phyloP scores from a whole-genome alignment of 73 alveolate genomes.

The Effrenium voratum region DNA sequence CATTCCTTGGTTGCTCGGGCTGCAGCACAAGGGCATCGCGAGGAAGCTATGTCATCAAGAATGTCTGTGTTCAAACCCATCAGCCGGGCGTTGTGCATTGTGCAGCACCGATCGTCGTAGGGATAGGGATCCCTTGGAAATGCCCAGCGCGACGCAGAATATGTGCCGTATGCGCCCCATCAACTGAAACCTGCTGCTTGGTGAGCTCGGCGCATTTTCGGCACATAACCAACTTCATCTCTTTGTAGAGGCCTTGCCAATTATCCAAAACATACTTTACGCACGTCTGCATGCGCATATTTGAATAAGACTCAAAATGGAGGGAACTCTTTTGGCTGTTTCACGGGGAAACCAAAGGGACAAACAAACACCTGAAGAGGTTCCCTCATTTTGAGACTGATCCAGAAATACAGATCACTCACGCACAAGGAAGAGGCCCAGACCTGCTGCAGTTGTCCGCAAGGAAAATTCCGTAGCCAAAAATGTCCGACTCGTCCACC shows the following conservation, averaged over 20 bases:
- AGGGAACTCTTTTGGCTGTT: too few species aligned
- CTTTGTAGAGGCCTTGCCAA: constrained; percentile 34
- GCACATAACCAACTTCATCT: constrained; percentile 34
- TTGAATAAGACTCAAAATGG: neutral
- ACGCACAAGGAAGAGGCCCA: neutral
- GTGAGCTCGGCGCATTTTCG: constrained; percentile 20
- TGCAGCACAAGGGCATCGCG: too few species aligned
- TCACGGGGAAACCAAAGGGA: neutral
- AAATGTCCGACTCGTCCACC: constrained; percentile 63
- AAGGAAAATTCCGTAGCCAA: constrained; percentile 75
- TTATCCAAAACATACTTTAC: neutral
- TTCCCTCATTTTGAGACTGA: neutral
- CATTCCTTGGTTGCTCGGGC: constrained; percentile 11
- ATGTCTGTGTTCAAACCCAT: too few species aligned
- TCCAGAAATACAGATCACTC: too few species aligned
- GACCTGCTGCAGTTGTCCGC: constrained; percentile 94
- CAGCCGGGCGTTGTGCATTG: too few species aligned
- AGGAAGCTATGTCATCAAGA: too few species aligned
- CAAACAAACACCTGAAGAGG: too few species aligned
- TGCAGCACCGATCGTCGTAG: constrained; percentile 54
- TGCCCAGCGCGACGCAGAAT: neutral
- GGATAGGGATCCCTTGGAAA: constrained; percentile 72
- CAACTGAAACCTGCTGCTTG: too few species aligned
- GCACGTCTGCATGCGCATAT: neutral
- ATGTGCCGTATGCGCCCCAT: neutral